phyloP scores from a whole-genome alignment of 139 green algal species.

The Penium margaritaceum region DNA sequence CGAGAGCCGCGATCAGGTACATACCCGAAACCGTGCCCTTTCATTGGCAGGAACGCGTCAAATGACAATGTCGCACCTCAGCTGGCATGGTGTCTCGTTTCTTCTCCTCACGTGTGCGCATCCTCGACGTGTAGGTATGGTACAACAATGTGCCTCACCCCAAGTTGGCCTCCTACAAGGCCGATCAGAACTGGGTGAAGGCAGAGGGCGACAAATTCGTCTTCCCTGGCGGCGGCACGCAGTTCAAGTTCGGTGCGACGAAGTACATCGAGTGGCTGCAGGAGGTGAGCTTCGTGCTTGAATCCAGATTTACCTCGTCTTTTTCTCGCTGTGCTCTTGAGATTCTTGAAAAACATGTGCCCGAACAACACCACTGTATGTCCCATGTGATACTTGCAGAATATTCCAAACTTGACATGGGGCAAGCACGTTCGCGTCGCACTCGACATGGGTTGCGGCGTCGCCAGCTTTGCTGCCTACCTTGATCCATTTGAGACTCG shows the following conservation, averaged over 20 bases:
- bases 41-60: too few relatives aligned
- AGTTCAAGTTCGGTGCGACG: slow-evolving; percentile 23
- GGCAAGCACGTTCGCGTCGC: slow-evolving; percentile 2
- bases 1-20: slow-evolving; percentile 41
- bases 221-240: slow-evolving; percentile 29
- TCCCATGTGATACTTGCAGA: too few relatives aligned
- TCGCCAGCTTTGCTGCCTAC: slow-evolving; percentile 25
- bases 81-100: too few relatives aligned
- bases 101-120: too few relatives aligned
- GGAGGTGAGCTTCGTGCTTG: too few relatives aligned
- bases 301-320: too few relatives aligned
- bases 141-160: slow-evolving; percentile 30
- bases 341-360: too few relatives aligned
- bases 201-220: slow-evolving; percentile 18
- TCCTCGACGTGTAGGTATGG: slow-evolving; percentile 40
- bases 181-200: slow-evolving; percentile 33
- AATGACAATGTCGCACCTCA: too few relatives aligned
- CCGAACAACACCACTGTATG: too few relatives aligned
- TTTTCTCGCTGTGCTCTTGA: too few relatives aligned
- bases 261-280: slow-evolving; percentile 31
- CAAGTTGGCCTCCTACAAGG: slow-evolving; percentile 20
- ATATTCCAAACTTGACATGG: neutral
- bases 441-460: slow-evolving; percentile 6
- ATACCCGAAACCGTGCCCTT: too few relatives aligned
- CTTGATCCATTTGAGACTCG: slow-evolving; percentile 4